phyloP scores from a whole-genome alignment of 2,329 filamentous ascomycete genomes.

The Ascomycota sp. region DNA sequence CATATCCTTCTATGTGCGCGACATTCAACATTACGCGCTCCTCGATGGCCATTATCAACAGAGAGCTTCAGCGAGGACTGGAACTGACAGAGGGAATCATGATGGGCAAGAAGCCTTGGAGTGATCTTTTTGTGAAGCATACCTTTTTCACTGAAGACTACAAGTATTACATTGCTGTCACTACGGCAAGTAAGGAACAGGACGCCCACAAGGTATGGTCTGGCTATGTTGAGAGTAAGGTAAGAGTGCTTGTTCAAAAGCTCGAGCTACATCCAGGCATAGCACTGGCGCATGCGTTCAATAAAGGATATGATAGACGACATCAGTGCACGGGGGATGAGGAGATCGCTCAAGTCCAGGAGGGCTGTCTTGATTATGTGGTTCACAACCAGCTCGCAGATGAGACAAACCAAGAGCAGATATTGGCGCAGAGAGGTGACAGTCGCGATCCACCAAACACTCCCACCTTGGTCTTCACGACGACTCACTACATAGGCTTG shows the following conservation, averaged over 20 bases:
- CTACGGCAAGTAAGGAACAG: conserved; percentile 62
- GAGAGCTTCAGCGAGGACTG: conserved; percentile 60
- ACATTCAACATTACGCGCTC: conserved; percentile 86
- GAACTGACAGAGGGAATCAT: conserved; percentile 67
- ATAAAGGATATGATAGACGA: conserved; percentile 72
- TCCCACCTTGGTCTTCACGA: conserved; percentile 48
- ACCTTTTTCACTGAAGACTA: conserved; percentile 85
- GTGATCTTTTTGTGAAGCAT: conserved; percentile 73
- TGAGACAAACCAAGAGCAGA: conserved; percentile 3
- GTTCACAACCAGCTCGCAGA: conserved; percentile 19
- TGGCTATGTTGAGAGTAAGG: conserved; percentile 82
- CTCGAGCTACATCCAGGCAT: conserved; percentile 68
- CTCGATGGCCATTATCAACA: conserved; percentile 64
- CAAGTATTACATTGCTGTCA: conserved; percentile 87
- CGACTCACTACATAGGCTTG: conserved; percentile 85
- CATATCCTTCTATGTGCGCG: conserved; percentile 93
- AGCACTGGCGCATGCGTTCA: conserved; percentile 72
- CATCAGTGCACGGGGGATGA: conserved; percentile 44
- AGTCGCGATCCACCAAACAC: conserved; percentile 7
- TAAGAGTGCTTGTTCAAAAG: conserved; percentile 64
- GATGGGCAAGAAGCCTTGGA: conserved; percentile 58
- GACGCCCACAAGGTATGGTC: conserved; percentile 77
- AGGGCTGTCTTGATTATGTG: conserved; percentile 28
- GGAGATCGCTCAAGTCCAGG: conserved; percentile 31
- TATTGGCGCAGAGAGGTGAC: conserved; percentile 24